A percentile compares a stretch with the other conserved stretches of the same genome.
Evolutionary conservation across 169 alveolate genomes (phyloP).

Genomic region (Plasmodium ovale): DNA sequence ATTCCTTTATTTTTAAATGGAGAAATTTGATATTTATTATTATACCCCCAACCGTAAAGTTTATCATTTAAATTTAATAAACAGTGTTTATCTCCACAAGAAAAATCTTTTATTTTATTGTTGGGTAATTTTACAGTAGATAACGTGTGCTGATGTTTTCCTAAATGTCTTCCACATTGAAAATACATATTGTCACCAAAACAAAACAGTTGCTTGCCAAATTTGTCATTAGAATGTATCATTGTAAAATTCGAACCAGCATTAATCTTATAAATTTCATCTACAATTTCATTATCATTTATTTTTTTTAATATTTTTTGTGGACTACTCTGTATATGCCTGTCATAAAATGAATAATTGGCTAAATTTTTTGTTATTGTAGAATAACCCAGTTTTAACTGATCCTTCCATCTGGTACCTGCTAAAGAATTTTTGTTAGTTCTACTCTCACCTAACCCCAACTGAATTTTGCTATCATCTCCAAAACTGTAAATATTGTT

Average conservation of each 20-base stretch:
- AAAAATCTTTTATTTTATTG: constrained; percentile 65
- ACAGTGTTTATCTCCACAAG: constrained; percentile 74
- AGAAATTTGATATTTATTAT: constrained; percentile 54
- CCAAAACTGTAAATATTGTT: constrained; percentile 73
- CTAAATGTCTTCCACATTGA: constrained; percentile 74
- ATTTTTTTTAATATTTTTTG: constrained; percentile 51
- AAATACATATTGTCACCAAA: constrained; percentile 71
- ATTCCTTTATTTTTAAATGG: constrained; percentile 75
- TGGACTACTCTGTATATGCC: constrained; percentile 75
- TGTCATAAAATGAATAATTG: constrained; percentile 75
- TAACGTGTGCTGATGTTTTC: constrained; percentile 72
- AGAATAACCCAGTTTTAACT: constrained; percentile 67
- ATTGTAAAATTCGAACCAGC: constrained; percentile 71
- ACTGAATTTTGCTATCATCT: constrained; percentile 74
- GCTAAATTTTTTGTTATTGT: constrained; percentile 67
- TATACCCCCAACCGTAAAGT: constrained; percentile 74
- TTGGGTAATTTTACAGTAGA: constrained; percentile 72
- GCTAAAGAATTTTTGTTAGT: constrained; percentile 72
- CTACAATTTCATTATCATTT: constrained; percentile 61
- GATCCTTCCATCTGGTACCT: constrained; percentile 75
- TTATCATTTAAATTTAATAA: constrained; percentile 57
- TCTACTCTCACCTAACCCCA: constrained; percentile 75
- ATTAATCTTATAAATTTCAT: constrained; percentile 61
- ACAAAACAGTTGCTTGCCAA: constrained; percentile 73
- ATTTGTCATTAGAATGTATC: constrained; percentile 65